These are phyloP conservation scores for Vitis hybrid DNA, from an alignment of 177 flowering plant genomes.

Conservation along the genomic window DNA sequence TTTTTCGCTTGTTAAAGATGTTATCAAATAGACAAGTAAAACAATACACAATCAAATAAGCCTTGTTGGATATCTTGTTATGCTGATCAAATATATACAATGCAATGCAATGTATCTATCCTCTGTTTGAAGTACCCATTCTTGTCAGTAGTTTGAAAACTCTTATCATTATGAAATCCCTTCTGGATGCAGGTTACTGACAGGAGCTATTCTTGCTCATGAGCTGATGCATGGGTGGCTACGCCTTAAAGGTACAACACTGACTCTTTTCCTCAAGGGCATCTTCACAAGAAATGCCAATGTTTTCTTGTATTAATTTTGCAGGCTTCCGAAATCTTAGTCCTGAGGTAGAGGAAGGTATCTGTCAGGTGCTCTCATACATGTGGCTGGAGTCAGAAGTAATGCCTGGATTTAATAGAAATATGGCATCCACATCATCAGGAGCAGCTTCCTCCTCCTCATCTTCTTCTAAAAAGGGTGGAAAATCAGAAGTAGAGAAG, in stretches of 20 bases:
- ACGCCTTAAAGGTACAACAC: constrained; percentile 74
- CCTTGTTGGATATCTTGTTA: too few species aligned
- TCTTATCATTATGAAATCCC: background rate
- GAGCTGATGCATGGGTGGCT: constrained; percentile 97
- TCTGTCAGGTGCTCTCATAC: constrained; percentile 89
- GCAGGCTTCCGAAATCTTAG: constrained; percentile 79
- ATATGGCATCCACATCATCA: constrained; percentile 62
- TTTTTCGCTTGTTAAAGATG: too few species aligned
- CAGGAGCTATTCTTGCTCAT: constrained; percentile 96
- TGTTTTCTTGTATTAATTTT: background rate
- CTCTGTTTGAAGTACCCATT: background rate
- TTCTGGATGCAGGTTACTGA: constrained; percentile 64
- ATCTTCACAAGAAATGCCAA: background rate
- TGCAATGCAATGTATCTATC: too few species aligned
- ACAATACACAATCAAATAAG: too few species aligned
- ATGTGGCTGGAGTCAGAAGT: constrained; percentile 99
- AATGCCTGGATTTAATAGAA: constrained; percentile 46
- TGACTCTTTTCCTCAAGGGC: background rate
- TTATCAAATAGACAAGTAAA: too few species aligned
- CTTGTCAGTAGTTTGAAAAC: background rate
- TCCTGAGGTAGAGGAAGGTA: constrained; percentile 95
- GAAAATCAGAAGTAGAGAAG: constrained; percentile 61
- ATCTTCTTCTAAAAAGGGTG: constrained; percentile 70
- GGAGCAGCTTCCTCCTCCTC: constrained; percentile 49
- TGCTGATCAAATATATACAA: too few species aligned